Conservation (phyloP, 108 stramenopile species). For the Stephanodiscus minutulus region DNA sequence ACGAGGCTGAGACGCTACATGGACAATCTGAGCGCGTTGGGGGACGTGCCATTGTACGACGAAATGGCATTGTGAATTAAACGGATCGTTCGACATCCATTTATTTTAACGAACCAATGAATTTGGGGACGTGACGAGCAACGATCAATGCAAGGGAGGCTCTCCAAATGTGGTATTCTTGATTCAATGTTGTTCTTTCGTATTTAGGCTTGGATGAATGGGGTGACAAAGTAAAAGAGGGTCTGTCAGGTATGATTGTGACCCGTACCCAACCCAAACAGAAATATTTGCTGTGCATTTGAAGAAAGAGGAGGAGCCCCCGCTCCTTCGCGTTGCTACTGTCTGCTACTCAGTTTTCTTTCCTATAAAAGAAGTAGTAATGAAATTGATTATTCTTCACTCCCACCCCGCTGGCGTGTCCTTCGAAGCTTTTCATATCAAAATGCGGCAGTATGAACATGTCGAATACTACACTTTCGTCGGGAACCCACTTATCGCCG, state of each 20-base stretch:
- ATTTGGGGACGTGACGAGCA: background rate
- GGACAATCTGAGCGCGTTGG: slow-evolving; percentile 85
- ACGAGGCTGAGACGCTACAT: slow-evolving; percentile 83
- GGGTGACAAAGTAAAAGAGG: background rate
- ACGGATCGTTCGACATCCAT: background rate
- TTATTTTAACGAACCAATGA: background rate
- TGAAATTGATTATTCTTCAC: no score
- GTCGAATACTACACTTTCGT: no score
- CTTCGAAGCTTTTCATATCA: no score
- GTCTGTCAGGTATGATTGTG: background rate
- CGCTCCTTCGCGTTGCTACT: no score
- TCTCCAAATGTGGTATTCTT: background rate
- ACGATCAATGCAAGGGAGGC: background rate
- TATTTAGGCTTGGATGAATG: background rate
- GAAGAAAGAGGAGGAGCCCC: no score
- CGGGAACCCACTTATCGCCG: no score
- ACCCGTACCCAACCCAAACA: background rate
- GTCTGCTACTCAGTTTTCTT: no score
- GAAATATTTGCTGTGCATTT: background rate
- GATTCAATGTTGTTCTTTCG: no score
- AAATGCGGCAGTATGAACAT: no score
- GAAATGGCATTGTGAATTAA: slow-evolving; percentile 77
- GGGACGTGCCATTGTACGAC: slow-evolving; percentile 90
- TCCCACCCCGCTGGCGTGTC: no score
- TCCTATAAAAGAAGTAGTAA: no score